Base-by-base conservation (phyloP, 495 filamentous ascomycete species). In the Daldinia childiae region DNA sequence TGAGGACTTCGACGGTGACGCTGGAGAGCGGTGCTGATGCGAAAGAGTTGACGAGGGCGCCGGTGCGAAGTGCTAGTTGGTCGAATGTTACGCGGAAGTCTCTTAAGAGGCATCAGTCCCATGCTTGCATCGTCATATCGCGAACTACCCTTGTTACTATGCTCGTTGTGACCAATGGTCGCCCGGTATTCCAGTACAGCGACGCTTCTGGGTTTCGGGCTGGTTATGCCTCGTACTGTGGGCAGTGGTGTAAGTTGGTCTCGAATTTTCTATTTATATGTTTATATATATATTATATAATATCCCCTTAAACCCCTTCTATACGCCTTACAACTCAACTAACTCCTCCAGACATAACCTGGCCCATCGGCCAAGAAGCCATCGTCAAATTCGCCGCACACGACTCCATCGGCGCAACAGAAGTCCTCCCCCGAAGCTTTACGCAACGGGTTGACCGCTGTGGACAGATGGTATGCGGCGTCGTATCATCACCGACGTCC, bases 331-430 rank as follows among this genome's bases (percentile, higher is more conserved):
- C 11, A 34, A 34, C 54, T 32, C 12, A 45, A 21, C 41, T 30
- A 36, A 32, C 52, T 19, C 30, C 2, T 45, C 7, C 29, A 74
- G 74, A 78, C 54, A 73, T 80, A 21, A 69, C 78, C 32, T 81
- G 79, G 79, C 79, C 79, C 34, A 73, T 81, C 19, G 79, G 77
- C 29, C 76, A 72, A 48, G 68, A 78, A 41, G 78, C 79, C 32
- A 62, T 75, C 14, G 73, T 80, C 5, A 66, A 75, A 5, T 79
- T 80, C 64, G 67, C 69, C 36, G 69, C 78, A 21, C 79, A 77
- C 62, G 79, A 81, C 52, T 76, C 69, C 58, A 76, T 79, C 64
- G 63, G 66, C n/a, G 9, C 39, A 0, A 72, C 68, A 8, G 79
- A 80, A 7, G 72, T 77, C 0, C 69, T 79, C 70, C 79, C 79